These are phyloP conservation scores for Leptographium galeiforme DNA, from an alignment of 2,329 filamentous ascomycete species.

Conservation along the genomic window DNA sequence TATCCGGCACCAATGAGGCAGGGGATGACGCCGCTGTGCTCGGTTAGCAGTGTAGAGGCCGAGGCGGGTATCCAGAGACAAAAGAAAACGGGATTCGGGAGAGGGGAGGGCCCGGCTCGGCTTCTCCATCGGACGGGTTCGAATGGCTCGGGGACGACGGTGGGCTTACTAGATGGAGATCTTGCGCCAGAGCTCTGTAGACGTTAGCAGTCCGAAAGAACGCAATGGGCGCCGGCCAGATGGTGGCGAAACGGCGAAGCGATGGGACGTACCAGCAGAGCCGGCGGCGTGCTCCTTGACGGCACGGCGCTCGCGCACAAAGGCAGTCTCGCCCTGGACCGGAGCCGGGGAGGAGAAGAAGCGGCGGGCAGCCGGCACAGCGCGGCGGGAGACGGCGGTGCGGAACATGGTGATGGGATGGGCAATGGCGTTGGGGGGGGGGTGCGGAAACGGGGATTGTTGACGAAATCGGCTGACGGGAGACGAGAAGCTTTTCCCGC, in stretches of 20 bases:
- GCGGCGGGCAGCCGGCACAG: conserved; percentile 9
- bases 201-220: background rate
- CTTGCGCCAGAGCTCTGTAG: conserved; percentile 81
- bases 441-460: background rate
- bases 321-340: conserved; percentile 58
- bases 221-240: no score
- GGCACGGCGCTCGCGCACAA: conserved; percentile 81
- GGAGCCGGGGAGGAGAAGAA: conserved; percentile 9
- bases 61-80: background rate
- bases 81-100: background rate
- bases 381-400: conserved; percentile 8
- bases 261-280: conserved; percentile 57
- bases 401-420: conserved; percentile 8
- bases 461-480: conserved; percentile 6
- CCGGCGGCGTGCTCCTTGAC: conserved; percentile 81
- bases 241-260: no score
- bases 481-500: conserved; percentile 10
- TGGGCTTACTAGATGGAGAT: conserved; percentile 82
- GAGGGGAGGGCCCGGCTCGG: background rate
- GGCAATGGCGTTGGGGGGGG: background rate
- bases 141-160: background rate
- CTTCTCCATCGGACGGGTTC: background rate
- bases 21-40: conserved; percentile 57
- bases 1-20: conserved; percentile 54
- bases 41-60: background rate